Base-by-base conservation (phyloP, 2,329 filamentous ascomycete species). In the Colletotrichum cuscutae region DNA sequence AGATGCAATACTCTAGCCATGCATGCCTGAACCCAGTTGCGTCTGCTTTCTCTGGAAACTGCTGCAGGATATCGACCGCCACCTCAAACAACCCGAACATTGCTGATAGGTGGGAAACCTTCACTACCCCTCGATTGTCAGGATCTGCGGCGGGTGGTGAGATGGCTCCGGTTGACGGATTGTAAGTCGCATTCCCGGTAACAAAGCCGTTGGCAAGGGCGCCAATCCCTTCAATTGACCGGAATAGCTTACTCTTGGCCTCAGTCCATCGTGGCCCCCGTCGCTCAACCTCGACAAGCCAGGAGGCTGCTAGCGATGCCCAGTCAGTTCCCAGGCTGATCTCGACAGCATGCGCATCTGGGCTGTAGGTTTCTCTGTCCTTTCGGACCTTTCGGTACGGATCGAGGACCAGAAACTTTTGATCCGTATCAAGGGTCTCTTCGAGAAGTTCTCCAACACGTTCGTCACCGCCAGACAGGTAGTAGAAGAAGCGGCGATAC, bases 71-170 rank as follows among this genome's bases (percentile, higher is more conserved):
- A 9, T 91, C 89, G 0, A 89, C 86, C 11, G 89, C 82, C 1
- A 90, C 87, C 77, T 91, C 89, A 0, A 86, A 83, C 0, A 90
- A 80, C 2, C 90, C 89, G 74, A 92, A 91, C 6, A 90, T 86
- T 6, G 87, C 87, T 0, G 85, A 86, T 1, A 91, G 83, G 75
- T 91, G 89, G 0, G 87, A 88, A 1, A 91, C 83, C 0, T 80
- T 81, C 15, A 49, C 19, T 9, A 49, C 19, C 3, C 42, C 42
- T n/a, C 11, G 19, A 4, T 49, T 49, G 7, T 49, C 42, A 49
- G 42, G 19, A 8, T 49, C 42, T 22, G 42, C 8, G 7, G 42
- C 8, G 19, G 42, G 42, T 49, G 42, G 42, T 8, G 19, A 49
- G 42, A 49, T 49, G 42, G 42, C 42, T 19, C 42, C 42, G 19